phyloP scores from a whole-genome alignment of 2,329 filamentous ascomycete species.

The Ascochyta viciae-villosae region DNA sequence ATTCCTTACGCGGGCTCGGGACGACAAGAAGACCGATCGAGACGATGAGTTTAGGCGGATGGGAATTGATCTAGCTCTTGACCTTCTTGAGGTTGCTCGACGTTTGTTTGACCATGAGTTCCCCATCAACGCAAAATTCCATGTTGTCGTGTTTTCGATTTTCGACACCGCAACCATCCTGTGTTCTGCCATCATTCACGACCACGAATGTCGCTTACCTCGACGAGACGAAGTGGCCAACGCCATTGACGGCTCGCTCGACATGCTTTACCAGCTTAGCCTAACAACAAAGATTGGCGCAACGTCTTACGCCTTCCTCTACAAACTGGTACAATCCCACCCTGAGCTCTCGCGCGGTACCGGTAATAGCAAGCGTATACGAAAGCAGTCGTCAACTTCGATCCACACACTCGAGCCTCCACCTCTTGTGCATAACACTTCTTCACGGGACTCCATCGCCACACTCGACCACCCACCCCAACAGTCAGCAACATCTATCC shows the following conservation, averaged over 20 bases:
- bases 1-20: slow-evolving; percentile 52
- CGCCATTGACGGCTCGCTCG: slow-evolving; percentile 46
- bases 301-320: slow-evolving; percentile 40
- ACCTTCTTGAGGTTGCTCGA: slow-evolving; percentile 52
- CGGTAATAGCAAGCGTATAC: slow-evolving; percentile 21
- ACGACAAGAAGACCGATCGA: slow-evolving; percentile 33
- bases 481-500: background rate
- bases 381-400: slow-evolving; percentile 17
- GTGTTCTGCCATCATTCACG: slow-evolving; percentile 61
- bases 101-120: slow-evolving; percentile 55
- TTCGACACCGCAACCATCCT: slow-evolving; percentile 61
- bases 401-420: background rate
- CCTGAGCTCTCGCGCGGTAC: slow-evolving; percentile 29
- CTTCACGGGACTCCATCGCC: background rate
- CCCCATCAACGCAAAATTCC: slow-evolving; percentile 58
- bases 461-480: background rate
- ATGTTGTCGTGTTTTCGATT: slow-evolving; percentile 58
- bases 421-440: slow-evolving; percentile 5
- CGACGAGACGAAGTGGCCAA: slow-evolving; percentile 52
- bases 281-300: slow-evolving; percentile 39
- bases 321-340: slow-evolving; percentile 39
- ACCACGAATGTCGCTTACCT: slow-evolving; percentile 52
- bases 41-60: slow-evolving; percentile 52
- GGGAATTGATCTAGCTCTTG: slow-evolving; percentile 56
- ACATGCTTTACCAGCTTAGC: slow-evolving; percentile 41